A percentile compares a stretch with the other conserved stretches of the same genome.
phyloP scores from a whole-genome alignment of 169 alveolate species.

The Plasmodium inui region DNA sequence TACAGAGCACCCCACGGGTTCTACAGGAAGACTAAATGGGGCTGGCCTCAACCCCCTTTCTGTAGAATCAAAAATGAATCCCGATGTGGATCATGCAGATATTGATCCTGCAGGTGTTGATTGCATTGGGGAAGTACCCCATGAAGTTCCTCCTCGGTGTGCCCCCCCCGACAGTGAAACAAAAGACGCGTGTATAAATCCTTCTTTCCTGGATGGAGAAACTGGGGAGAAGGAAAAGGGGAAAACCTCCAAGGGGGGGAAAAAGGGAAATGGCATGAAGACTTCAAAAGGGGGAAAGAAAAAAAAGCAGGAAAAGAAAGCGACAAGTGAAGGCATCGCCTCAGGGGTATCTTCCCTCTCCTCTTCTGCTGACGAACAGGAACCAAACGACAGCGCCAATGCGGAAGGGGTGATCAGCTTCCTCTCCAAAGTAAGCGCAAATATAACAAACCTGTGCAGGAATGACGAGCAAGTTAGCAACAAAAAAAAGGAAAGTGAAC shows the following conservation, averaged over 20 bases:
- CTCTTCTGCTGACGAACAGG: neutral
- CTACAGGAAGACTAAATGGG: neutral
- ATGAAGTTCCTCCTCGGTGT: neutral
- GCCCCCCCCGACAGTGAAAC: neutral
- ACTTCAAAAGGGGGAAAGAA: neutral
- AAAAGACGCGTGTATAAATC: neutral
- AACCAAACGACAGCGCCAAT: neutral
- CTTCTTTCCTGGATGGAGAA: neutral
- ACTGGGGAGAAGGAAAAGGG: neutral
- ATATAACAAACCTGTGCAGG: neutral
- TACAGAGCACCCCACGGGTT: neutral
- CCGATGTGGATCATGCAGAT: neutral
- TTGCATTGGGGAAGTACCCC: neutral
- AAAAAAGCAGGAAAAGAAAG: neutral
- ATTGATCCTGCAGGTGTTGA: neutral
- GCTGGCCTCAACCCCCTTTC: neutral
- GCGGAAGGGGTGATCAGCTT: neutral
- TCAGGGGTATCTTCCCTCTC: neutral
- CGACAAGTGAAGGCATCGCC: neutral
- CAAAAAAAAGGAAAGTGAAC: neutral
- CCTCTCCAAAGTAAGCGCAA: neutral
- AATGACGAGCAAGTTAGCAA: neutral
- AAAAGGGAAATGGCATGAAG: neutral
- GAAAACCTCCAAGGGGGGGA: constrained; percentile 2
- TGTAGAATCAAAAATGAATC: neutral